These are phyloP conservation scores for Gonapodya sp. DNA, from an alignment of 192 early-diverging fungal genomes.

Conservation along the genomic window DNA sequence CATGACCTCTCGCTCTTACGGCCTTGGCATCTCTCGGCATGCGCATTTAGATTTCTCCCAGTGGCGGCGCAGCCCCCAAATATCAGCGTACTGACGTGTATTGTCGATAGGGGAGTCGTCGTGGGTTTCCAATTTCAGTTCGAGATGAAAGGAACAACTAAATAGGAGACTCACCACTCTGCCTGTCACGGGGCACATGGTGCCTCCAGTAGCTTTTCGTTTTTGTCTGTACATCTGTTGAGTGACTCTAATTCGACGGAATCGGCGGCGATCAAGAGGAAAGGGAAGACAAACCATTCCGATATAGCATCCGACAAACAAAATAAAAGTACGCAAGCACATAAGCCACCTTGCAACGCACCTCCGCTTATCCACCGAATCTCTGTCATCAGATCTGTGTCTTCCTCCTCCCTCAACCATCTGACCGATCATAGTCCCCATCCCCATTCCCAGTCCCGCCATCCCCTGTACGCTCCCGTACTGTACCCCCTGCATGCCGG, in stretches of 20 bases:
- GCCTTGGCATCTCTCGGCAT: background rate
- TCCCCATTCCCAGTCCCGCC: background rate
- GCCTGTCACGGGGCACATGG: background rate
- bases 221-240: background rate
- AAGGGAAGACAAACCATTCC: no score
- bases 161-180: background rate
- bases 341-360: background rate
- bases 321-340: background rate
- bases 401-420: background rate
- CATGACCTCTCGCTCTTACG: background rate
- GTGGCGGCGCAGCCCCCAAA: background rate
- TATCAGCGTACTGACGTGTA: background rate
- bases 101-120: background rate
- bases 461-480: background rate
- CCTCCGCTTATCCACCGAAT: constrained; percentile 3
- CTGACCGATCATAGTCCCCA: background rate
- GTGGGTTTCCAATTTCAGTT: background rate
- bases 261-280: no score
- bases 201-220: background rate
- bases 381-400: background rate
- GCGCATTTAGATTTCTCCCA: background rate
- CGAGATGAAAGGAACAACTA: background rate
- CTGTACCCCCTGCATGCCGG: no score
- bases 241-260: no score
- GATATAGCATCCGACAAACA: no score